These are phyloP conservation scores for Isochrysis galbana DNA, from an alignment of 78 protist genomes.

Conservation along the genomic window DNA sequence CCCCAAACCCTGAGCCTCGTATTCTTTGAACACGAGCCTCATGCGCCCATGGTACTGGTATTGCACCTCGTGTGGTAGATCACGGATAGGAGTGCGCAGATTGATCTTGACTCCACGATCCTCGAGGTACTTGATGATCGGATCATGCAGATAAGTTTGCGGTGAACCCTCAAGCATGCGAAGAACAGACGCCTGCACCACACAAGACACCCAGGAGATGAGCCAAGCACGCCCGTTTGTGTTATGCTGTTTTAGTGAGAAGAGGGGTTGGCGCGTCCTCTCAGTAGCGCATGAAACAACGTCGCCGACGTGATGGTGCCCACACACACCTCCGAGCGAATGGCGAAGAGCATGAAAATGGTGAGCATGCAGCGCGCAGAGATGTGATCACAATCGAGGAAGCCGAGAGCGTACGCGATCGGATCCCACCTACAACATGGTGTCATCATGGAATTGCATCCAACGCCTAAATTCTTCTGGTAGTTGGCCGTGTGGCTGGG, in stretches of 20 bases:
- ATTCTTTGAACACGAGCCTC: too few relatives aligned
- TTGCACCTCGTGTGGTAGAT: background rate
- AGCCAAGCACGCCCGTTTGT: too few relatives aligned
- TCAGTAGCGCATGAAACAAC: too few relatives aligned
- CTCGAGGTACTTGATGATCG: constrained; percentile 42
- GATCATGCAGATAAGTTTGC: constrained; percentile 25
- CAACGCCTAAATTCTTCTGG: too few relatives aligned
- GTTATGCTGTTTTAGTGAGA: too few relatives aligned
- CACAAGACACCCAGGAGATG: background rate
- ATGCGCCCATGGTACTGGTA: too few relatives aligned
- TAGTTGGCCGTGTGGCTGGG: too few relatives aligned
- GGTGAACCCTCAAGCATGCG: constrained; percentile 48
- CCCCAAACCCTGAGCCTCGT: too few relatives aligned
- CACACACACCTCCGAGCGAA: constrained; percentile 34
- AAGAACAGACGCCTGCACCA: constrained; percentile 22
- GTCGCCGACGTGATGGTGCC: too few relatives aligned
- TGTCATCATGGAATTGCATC: too few relatives aligned
- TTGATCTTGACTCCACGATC: constrained; percentile 44
- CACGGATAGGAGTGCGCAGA: background rate
- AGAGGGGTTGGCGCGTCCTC: too few relatives aligned
- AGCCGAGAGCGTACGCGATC: constrained; percentile 54
- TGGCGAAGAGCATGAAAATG: constrained; percentile 44
- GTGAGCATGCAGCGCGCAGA: constrained; percentile 48
- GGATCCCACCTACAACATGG: constrained; percentile 55
- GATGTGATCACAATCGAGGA: constrained; percentile 52